Evolutionary conservation across 2,329 filamentous ascomycete species (phyloP).

Genomic region (Colletotrichum sublineola): DNA sequence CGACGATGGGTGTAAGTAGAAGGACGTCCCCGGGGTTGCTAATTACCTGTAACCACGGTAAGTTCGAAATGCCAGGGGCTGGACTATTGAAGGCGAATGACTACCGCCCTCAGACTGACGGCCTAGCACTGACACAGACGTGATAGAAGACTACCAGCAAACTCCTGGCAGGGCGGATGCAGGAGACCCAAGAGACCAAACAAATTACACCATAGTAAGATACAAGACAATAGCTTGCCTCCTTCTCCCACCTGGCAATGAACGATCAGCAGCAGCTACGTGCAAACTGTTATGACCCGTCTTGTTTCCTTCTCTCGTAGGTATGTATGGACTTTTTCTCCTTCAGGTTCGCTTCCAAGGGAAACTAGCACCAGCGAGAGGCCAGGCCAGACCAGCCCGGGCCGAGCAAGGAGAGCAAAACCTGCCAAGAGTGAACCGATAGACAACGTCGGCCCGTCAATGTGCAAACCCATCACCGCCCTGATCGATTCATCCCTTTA

Average conservation of each 20-base stretch:
- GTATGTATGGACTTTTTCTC: background rate
- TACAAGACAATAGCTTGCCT: background rate
- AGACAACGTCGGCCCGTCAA: background rate
- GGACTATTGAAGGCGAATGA: background rate
- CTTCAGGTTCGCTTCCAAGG: background rate
- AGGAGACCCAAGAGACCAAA: background rate
- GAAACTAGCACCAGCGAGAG: background rate
- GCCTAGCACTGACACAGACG: background rate
- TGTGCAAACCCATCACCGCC: background rate
- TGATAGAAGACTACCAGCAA: background rate
- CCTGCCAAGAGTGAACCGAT: background rate
- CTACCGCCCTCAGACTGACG: background rate
- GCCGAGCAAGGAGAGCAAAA: constrained; percentile 2
- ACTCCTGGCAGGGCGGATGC: background rate
- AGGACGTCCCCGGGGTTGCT: background rate
- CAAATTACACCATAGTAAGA: background rate
- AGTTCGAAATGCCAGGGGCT: background rate
- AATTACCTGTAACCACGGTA: background rate
- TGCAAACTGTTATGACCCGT: background rate
- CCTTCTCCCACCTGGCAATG: background rate
- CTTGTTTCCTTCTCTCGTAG: background rate
- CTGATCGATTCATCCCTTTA: background rate
- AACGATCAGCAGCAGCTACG: no score
- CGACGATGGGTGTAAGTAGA: no score
- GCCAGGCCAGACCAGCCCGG: background rate